A percentile compares a stretch with the other conserved stretches of the same genome.
These are phyloP conservation scores for Thermomucor indicae-seudaticae DNA, from an alignment of 371 early-diverging fungal genomes.

Conservation along the genomic window DNA sequence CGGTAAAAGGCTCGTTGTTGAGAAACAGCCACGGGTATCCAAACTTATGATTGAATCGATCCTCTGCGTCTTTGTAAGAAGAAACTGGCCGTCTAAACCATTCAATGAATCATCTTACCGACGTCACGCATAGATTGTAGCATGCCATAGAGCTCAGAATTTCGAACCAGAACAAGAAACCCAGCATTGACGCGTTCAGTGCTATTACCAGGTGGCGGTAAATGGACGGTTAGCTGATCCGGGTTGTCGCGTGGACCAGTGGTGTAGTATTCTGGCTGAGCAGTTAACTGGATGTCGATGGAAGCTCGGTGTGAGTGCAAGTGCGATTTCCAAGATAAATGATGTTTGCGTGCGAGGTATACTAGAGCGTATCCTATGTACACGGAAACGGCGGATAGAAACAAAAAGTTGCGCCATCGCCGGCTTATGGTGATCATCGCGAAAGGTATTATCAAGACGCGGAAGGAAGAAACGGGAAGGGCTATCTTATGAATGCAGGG, in stretches of 20 bases:
- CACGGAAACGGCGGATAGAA: no score
- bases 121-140: constrained; percentile 62
- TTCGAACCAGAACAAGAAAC: constrained; percentile 61
- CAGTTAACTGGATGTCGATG: no score
- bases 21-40: constrained; percentile 81
- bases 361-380: no score
- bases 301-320: background rate
- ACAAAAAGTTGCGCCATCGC: no score
- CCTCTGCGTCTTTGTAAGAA: constrained; percentile 48
- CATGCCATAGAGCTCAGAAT: constrained; percentile 69
- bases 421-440: no score
- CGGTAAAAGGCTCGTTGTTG: constrained; percentile 71
- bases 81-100: background rate
- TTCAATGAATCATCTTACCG: constrained; percentile 2
- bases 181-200: constrained; percentile 49
- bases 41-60: constrained; percentile 71
- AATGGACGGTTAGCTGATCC: constrained; percentile 15
- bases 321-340: no score
- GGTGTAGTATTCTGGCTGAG: constrained; percentile 23
- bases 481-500: no score
- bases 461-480: no score
- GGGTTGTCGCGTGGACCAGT: constrained; percentile 25
- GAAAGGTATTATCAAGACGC: no score
- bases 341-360: no score
- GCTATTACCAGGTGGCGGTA: constrained; percentile 23